Evolutionary conservation across 306 rosid genomes (phyloP).

Genomic region (Castanospermum australe): DNA sequence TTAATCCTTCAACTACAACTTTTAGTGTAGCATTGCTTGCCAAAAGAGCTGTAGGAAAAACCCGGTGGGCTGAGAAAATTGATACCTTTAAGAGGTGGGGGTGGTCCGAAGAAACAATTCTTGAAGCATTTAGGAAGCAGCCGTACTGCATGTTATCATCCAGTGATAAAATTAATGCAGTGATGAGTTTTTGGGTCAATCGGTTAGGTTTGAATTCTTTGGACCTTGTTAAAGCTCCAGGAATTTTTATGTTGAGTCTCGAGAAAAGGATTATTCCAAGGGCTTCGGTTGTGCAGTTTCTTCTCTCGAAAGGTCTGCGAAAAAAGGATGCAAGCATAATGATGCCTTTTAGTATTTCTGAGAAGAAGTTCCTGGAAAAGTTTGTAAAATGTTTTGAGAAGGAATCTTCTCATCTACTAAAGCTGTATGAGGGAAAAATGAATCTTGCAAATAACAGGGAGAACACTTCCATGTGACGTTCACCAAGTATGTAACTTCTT

Average conservation of each 20-base stretch:
- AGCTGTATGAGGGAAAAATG: slow-evolving; percentile 26
- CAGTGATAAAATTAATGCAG: slow-evolving; percentile 30
- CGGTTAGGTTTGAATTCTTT: slow-evolving; percentile 29
- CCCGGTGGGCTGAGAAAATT: slow-evolving; percentile 44
- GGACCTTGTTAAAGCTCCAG: background rate
- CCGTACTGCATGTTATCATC: slow-evolving; percentile 44
- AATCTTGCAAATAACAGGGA: background rate
- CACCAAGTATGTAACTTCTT: background rate
- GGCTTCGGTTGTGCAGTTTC: slow-evolving; percentile 26
- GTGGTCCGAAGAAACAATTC: slow-evolving; percentile 42
- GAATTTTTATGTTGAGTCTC: slow-evolving; percentile 29
- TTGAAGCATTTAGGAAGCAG: slow-evolving; percentile 32
- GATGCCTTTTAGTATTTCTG: background rate
- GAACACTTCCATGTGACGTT: background rate
- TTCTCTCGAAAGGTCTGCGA: slow-evolving; percentile 34
- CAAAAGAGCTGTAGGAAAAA: slow-evolving; percentile 12
- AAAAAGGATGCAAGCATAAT: background rate
- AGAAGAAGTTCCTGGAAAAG: slow-evolving; percentile 22
- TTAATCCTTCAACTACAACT: slow-evolving; percentile 12
- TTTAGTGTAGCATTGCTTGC: slow-evolving; percentile 39
- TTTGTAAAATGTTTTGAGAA: slow-evolving; percentile 21
- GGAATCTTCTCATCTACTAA: background rate
- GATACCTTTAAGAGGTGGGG: slow-evolving; percentile 51
- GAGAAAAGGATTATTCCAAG: slow-evolving; percentile 47
- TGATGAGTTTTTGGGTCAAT: slow-evolving; percentile 45